Evolutionary conservation across 2,329 filamentous ascomycete genomes (phyloP).

Genomic region (Penicillium concentricum): DNA sequence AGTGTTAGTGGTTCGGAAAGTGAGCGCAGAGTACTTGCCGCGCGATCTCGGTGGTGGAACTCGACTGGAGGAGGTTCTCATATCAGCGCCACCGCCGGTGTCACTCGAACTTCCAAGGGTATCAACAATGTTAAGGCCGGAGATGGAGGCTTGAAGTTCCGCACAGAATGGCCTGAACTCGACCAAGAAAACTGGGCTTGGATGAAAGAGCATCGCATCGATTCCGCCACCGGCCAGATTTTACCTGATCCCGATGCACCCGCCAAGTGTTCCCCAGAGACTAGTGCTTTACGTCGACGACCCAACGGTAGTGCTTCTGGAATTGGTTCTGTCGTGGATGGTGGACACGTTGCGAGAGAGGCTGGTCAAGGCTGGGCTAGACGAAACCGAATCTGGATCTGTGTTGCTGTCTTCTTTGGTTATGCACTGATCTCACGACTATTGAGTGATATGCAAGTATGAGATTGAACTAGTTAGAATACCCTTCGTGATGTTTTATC

Average conservation of each 20-base stretch:
- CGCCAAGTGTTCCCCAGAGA: conserved; percentile 60
- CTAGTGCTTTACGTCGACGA: conserved; percentile 63
- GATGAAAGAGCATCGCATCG: conserved; percentile 81
- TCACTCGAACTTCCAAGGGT: conserved; percentile 61
- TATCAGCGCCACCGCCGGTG: conserved; percentile 46
- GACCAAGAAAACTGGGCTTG: conserved; percentile 88
- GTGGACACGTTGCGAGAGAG: conserved; percentile 70
- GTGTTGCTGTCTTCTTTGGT: conserved; percentile 68
- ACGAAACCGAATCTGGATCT: conserved; percentile 74
- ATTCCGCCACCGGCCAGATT: conserved; percentile 69
- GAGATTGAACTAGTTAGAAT: conserved; percentile 10
- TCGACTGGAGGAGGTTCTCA: conserved; percentile 83
- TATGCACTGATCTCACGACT: conserved; percentile 82
- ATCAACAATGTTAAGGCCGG: conserved; percentile 81
- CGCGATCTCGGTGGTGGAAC: conserved; percentile 91
- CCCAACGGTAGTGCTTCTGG: conserved; percentile 56
- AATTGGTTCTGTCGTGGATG: conserved; percentile 70
- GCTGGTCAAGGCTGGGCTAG: conserved; percentile 80
- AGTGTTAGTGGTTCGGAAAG: conserved; percentile 73
- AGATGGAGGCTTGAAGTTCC: conserved; percentile 89
- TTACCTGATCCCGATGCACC: conserved; percentile 55
- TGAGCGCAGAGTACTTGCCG: conserved; percentile 76
- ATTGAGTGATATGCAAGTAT: conserved; percentile 54
- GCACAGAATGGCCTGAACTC: conserved; percentile 82
- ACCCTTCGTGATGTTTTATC: background rate